Percentiles rank a stretch among this genome's conserved stretches.
Evolutionary conservation across 345 rosid genomes (phyloP).

Genomic region (Syzygium oleosum): DNA sequence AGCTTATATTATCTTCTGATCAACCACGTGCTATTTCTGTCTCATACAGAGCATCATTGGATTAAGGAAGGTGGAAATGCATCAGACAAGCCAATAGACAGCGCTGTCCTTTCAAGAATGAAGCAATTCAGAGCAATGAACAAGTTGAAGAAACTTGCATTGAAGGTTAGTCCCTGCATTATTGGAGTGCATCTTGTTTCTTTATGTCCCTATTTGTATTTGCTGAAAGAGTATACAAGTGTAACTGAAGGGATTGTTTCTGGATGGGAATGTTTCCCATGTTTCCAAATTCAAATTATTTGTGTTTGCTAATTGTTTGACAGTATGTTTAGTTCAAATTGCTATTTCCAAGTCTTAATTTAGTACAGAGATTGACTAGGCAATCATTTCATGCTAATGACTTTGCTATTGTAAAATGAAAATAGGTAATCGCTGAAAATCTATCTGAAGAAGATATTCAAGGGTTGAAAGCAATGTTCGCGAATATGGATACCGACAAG

Average conservation of each 20-base stretch:
- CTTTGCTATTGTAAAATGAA: neutral
- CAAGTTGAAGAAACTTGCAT: conserved; percentile 87
- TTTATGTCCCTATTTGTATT: neutral
- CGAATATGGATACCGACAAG: conserved; percentile 76
- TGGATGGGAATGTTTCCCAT: neutral
- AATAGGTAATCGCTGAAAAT: conserved; percentile 78
- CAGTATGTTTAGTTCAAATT: neutral
- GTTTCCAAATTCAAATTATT: neutral
- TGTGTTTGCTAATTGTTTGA: neutral
- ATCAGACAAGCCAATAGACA: conserved; percentile 84
- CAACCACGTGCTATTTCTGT: neutral
- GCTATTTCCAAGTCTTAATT: neutral
- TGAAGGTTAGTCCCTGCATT: conserved; percentile 41
- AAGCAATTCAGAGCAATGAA: conserved; percentile 95
- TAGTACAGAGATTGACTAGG: neutral
- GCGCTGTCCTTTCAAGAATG: conserved; percentile 88
- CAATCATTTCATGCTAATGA: neutral
- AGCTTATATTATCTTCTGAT: neutral
- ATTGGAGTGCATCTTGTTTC: neutral
- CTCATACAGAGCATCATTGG: conserved; percentile 59
- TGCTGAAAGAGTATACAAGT: neutral
- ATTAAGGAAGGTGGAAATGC: conserved; percentile 67
- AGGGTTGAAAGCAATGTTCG: conserved; percentile 68
- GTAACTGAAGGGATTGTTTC: neutral
- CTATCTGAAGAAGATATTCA: conserved; percentile 72